Evolutionary conservation across 345 rosid species (phyloP).

Genomic region (Gossypium longicalyx): DNA sequence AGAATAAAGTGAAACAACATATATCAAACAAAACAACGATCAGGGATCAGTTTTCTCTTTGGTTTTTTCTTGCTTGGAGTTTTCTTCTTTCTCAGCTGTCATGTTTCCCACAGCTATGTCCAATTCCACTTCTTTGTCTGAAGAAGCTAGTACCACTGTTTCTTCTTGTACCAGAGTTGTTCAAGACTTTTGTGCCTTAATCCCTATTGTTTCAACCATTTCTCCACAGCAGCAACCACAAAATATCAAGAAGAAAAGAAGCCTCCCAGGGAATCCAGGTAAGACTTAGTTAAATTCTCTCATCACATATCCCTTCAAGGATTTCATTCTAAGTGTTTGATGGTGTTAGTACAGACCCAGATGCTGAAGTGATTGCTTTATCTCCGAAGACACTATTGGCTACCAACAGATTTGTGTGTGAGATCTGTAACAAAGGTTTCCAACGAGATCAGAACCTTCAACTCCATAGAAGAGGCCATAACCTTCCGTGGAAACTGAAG

Average conservation of each 20-base stretch:
- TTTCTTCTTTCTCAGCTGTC: slow-evolving; percentile 31
- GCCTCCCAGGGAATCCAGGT: slow-evolving; percentile 97
- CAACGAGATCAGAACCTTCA: slow-evolving; percentile 95
- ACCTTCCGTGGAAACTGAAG: slow-evolving; percentile 94
- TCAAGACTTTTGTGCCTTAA: slow-evolving; percentile 46
- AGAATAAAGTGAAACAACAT: background rate
- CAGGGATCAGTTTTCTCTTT: slow-evolving; percentile 7
- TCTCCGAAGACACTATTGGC: slow-evolving; percentile 79
- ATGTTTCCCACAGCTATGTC: slow-evolving; percentile 67
- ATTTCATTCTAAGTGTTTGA: background rate
- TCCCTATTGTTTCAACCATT: slow-evolving; percentile 32
- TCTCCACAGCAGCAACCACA: slow-evolving; percentile 36
- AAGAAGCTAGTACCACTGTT: slow-evolving; percentile 48
- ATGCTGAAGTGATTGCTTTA: slow-evolving; percentile 85
- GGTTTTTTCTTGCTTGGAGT: slow-evolving; percentile 40
- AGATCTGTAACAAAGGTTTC: slow-evolving; percentile 93
- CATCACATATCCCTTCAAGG: background rate
- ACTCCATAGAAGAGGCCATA: slow-evolving; percentile 94
- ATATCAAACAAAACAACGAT: slow-evolving; percentile 21
- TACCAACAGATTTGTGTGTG: slow-evolving; percentile 88
- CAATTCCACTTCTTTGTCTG: slow-evolving; percentile 56
- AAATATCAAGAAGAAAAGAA: slow-evolving; percentile 72
- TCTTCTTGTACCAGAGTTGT: slow-evolving; percentile 52
- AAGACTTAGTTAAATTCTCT: slow-evolving; percentile 4
- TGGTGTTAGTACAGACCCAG: slow-evolving; percentile 56